A percentile compares a stretch with the other conserved stretches of the same genome.
Conservation (phyloP, 306 rosid species). For the Citrullus amarus region DNA sequence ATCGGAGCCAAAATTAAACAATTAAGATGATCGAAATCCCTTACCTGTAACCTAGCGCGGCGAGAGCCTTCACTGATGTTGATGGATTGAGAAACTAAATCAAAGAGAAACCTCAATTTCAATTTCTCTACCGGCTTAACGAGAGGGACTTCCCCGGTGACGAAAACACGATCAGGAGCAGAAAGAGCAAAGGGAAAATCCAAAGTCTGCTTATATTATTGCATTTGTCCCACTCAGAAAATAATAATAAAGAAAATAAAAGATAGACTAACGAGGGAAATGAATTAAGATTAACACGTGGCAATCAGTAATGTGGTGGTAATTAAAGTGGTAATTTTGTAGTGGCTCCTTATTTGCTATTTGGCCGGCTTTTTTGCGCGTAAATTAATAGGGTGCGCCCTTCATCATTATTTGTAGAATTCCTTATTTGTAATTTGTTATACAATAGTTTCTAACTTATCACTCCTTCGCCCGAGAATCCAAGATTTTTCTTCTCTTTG, state of each 20-base stretch:
- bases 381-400: neutral
- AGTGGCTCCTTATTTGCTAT: no score
- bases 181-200: neutral
- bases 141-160: slow-evolving; percentile 18
- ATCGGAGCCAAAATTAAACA: neutral
- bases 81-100: slow-evolving; percentile 8
- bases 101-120: slow-evolving; percentile 6
- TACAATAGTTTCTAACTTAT: no score
- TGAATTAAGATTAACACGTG: neutral
- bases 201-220: neutral
- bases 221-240: neutral
- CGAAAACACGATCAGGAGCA: slow-evolving; percentile 7
- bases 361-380: neutral
- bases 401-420: neutral
- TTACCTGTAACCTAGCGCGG: slow-evolving; percentile 37
- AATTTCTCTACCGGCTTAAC: neutral
- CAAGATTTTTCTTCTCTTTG: no score
- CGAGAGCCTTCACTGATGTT: slow-evolving; percentile 20
- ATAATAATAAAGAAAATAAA: no score
- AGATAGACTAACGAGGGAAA: neutral
- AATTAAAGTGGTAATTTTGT: no score
- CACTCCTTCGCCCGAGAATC: no score
- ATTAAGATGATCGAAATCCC: slow-evolving; percentile 2
- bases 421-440: neutral
- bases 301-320: neutral